phyloP scores from a whole-genome alignment of 1,284 basidiomycete genomes.

The Apiotrichum siamense region DNA sequence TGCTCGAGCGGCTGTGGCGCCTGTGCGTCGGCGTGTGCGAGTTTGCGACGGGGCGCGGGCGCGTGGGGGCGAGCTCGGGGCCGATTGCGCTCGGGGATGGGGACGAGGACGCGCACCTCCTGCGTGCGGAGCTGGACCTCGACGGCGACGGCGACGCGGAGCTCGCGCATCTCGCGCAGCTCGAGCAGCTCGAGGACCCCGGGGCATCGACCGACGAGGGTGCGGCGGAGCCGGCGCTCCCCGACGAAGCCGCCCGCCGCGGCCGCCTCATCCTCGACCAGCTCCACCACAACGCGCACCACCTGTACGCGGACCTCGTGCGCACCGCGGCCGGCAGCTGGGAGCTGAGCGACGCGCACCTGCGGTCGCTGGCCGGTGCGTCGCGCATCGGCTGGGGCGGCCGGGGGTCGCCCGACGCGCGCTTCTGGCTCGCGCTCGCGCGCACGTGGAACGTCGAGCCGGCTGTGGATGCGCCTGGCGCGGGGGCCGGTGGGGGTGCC shows the following conservation, averaged over 20 bases:
- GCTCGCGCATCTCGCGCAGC: slow-evolving; percentile 12
- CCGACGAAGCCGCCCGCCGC: slow-evolving; percentile 25
- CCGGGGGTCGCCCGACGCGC: neutral
- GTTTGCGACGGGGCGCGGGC: slow-evolving; percentile 36
- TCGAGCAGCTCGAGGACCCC: slow-evolving; percentile 11
- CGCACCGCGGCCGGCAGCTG: slow-evolving; percentile 11
- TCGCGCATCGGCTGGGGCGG: slow-evolving; percentile 10
- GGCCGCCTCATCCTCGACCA: slow-evolving; percentile 36
- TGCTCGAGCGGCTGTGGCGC: slow-evolving; percentile 31
- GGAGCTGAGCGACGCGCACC: slow-evolving; percentile 15
- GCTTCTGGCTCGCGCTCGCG: slow-evolving; percentile 16
- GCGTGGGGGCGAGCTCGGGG: slow-evolving; percentile 16
- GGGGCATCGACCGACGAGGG: slow-evolving; percentile 5
- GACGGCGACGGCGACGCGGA: too few relatives aligned
- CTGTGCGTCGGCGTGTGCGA: slow-evolving; percentile 43
- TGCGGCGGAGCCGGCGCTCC: slow-evolving; percentile 4
- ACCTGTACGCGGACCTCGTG: slow-evolving; percentile 28
- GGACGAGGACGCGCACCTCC: slow-evolving; percentile 32
- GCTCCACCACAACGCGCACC: slow-evolving; percentile 40
- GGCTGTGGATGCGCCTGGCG: neutral
- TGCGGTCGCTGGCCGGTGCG: slow-evolving; percentile 10
- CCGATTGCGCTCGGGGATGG: slow-evolving; percentile 25
- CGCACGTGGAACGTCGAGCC: slow-evolving; percentile 19
- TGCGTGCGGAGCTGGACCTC: slow-evolving; percentile 13
- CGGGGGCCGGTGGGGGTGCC: too few relatives aligned